These are phyloP conservation scores for Pleurostoma richardsiae DNA, from an alignment of 2,329 filamentous ascomycete genomes.

Conservation along the genomic window DNA sequence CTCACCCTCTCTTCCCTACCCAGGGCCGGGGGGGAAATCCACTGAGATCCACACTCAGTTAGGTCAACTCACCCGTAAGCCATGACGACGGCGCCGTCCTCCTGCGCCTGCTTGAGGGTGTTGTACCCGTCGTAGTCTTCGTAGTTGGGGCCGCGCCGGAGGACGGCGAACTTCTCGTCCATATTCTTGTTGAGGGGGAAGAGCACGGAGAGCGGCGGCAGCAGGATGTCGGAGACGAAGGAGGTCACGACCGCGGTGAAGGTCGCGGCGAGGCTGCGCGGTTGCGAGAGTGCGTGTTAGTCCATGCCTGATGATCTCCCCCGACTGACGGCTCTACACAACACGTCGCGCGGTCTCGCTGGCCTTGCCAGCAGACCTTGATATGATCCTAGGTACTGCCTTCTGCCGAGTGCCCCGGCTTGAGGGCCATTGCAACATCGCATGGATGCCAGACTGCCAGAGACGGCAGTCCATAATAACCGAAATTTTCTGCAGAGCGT, in stretches of 20 bases:
- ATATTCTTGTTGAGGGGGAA: conserved; percentile 67
- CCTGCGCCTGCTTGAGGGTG: conserved; percentile 62
- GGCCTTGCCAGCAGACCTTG: background rate
- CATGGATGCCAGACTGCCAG: too few species aligned
- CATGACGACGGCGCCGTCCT: conserved; percentile 67
- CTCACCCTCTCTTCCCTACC: background rate
- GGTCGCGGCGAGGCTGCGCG: conserved; percentile 56
- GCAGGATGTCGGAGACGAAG: conserved; percentile 65
- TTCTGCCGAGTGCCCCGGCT: background rate
- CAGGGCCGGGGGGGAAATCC: background rate
- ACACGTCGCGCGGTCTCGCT: background rate
- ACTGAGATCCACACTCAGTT: background rate
- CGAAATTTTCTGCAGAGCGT: too few species aligned
- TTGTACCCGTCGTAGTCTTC: conserved; percentile 55
- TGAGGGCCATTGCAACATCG: background rate
- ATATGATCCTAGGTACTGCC: background rate
- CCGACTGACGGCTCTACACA: too few species aligned
- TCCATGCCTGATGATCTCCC: background rate
- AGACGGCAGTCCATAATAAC: too few species aligned
- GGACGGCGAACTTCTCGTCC: conserved; percentile 67
- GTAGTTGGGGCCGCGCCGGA: conserved; percentile 53
- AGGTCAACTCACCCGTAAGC: conserved; percentile 56
- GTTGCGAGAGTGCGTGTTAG: conserved; percentile 6
- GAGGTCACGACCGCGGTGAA: conserved; percentile 69
- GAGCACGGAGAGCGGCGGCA: conserved; percentile 64